Evolutionary conservation across 2,329 filamentous ascomycete species (phyloP), one percentile per base, ranked within the genome.

Genomic region (Aureobasidium sp.): DNA sequence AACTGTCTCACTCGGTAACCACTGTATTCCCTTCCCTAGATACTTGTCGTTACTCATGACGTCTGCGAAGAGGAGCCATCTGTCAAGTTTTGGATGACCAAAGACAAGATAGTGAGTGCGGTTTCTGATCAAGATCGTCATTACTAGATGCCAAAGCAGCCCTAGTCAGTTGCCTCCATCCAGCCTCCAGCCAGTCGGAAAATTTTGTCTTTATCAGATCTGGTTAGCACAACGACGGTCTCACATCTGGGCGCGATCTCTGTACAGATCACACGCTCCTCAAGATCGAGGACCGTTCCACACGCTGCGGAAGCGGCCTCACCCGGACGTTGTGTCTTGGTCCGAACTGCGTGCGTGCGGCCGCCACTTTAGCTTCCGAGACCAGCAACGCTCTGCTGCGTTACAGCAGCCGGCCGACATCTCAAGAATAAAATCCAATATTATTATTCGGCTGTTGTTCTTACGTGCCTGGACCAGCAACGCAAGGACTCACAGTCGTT

Each of bases 311-410:
- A 41, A 22, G 44, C 55, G 55, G 55, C 25, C 12, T 57, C 29
- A 25, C 25, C 53, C 42, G 55, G 17, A 48, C 55, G 55, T 47
- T 59, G 31, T 48, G 36, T 39, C 42, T 25, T 57, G 53, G 39
- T 57, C 53, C 29, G 42, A 59, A 59, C 55, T 37, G 44, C 41
- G 53, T 44, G 41, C 36, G 39, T 48, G 55, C 55, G 42, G 42
- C 31, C 41, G 55, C 55, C 42, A 59, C 44, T 59, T 39, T 59
- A 48, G 55, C 31, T 59, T 48, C 55, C 55, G 55, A 59, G 34
- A 59, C 55, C 51, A 55, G 27, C 53, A 39, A 5, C 34, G 20
- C 22, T 39, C 15, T 39, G 39, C 39, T 5, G 12, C 39, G 22
- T 34, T 27, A 20, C 27, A 39, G 39, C 20, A 29, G 55, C 55